These are phyloP conservation scores for Zygosaccharomyces pseudobailii DNA, from an alignment of 1,139 yeast genomes.

Conservation along the genomic window DNA sequence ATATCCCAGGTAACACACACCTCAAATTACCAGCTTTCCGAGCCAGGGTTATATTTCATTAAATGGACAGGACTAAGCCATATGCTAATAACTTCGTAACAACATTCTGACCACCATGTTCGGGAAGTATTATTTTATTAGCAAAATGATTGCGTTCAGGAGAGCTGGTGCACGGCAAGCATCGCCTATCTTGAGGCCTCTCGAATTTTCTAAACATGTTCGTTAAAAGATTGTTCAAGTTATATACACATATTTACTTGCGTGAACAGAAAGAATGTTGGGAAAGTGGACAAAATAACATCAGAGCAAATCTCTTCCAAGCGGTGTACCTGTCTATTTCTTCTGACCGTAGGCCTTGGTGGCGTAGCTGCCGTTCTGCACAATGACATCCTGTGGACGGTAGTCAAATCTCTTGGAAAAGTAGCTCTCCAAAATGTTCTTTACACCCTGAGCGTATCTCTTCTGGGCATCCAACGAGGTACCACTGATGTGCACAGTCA, in stretches of 20 bases:
- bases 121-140: too few species aligned
- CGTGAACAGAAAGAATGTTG: neutral
- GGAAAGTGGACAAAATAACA: neutral
- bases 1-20: too few species aligned
- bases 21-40: too few species aligned
- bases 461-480: slow-evolving; percentile 76
- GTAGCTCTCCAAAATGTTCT: slow-evolving; percentile 58
- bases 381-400: slow-evolving; percentile 69
- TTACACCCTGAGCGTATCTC: slow-evolving; percentile 67
- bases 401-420: slow-evolving; percentile 60
- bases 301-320: neutral
- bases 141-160: too few species aligned
- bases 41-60: too few species aligned
- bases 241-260: neutral
- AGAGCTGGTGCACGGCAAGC: too few species aligned
- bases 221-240: neutral
- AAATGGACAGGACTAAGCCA: too few species aligned
- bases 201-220: too few species aligned
- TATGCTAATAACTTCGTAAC: too few species aligned
- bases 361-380: slow-evolving; percentile 66
- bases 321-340: slow-evolving; percentile 19
- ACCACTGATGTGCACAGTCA: slow-evolving; percentile 82
- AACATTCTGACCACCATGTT: too few species aligned
- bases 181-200: too few species aligned
- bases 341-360: slow-evolving; percentile 67